phyloP scores from a whole-genome alignment of 2,329 filamentous ascomycete species.

The Alternaria longipes region DNA sequence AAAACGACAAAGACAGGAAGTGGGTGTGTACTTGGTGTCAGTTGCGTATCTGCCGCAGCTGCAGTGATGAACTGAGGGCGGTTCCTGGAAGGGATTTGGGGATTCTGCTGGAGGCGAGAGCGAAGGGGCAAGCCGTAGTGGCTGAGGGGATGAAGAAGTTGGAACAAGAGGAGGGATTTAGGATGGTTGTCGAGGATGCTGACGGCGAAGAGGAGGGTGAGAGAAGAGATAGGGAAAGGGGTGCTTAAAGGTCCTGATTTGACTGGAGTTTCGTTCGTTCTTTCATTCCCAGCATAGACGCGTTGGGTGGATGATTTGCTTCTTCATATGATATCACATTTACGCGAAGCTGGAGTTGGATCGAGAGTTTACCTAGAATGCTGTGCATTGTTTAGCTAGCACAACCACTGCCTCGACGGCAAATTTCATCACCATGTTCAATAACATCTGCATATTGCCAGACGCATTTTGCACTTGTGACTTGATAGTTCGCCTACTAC shows the following conservation, averaged over 20 bases:
- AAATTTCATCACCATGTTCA: background rate
- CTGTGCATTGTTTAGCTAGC: slow-evolving; percentile 11
- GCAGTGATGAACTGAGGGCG: slow-evolving; percentile 36
- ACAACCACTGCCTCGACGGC: slow-evolving; percentile 2
- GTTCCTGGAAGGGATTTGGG: slow-evolving; percentile 32
- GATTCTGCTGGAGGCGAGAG: slow-evolving; percentile 26
- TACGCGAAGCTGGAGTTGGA: background rate
- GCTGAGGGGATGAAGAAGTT: background rate
- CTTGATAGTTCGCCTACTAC: background rate
- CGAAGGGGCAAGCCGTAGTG: slow-evolving; percentile 5
- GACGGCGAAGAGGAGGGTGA: slow-evolving; percentile 8
- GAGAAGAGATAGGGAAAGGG: background rate
- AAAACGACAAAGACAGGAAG: slow-evolving; percentile 34
- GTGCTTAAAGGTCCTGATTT: background rate
- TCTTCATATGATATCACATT: background rate
- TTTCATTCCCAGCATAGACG: background rate
- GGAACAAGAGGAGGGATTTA: background rate
- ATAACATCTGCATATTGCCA: background rate
- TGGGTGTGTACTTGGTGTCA: slow-evolving; percentile 52
- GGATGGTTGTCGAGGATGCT: slow-evolving; percentile 17
- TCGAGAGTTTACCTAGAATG: slow-evolving; percentile 1
- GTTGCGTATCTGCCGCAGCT: slow-evolving; percentile 45
- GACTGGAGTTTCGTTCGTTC: background rate
- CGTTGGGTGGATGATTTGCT: background rate
- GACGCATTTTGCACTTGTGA: background rate